Evolutionary conservation across 192 early-diverging fungal species (phyloP).

Genomic region (Phlyctochytrium planicorne): DNA sequence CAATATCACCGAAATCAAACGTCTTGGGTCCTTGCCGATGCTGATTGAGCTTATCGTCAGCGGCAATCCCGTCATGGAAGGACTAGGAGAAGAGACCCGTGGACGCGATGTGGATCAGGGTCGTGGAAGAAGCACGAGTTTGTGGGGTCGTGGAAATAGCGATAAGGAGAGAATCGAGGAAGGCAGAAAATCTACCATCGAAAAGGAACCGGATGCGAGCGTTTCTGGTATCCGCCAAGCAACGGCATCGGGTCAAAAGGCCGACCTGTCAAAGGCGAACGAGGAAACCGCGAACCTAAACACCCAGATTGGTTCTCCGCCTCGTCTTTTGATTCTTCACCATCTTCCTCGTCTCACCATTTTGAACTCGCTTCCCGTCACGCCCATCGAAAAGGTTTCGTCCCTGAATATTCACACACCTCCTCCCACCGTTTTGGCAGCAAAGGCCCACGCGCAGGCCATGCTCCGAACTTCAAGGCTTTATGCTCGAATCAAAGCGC

Average conservation of each 20-base stretch:
- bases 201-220: neutral
- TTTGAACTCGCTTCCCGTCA: constrained; percentile 45
- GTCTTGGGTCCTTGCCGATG: constrained; percentile 27
- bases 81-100: no score
- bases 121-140: no score
- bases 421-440: constrained; percentile 41
- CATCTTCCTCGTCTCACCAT: constrained; percentile 37
- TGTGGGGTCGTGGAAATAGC: no score
- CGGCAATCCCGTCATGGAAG: constrained; percentile 34
- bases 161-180: no score
- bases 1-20: constrained; percentile 22
- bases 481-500: constrained; percentile 40
- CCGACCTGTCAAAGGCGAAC: neutral
- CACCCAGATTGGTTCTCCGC: neutral
- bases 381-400: constrained; percentile 53
- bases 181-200: neutral
- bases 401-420: constrained; percentile 50
- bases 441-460: constrained; percentile 45
- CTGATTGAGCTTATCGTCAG: constrained; percentile 35
- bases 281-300: neutral
- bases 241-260: neutral
- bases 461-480: constrained; percentile 31
- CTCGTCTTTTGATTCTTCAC: constrained; percentile 38
- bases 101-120: no score
- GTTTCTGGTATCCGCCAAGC: neutral